Evolutionary conservation across 2,329 filamentous ascomycete species (phyloP), one percentile per base, ranked within the genome.

Genomic region (Cordyceps cicadae): DNA sequence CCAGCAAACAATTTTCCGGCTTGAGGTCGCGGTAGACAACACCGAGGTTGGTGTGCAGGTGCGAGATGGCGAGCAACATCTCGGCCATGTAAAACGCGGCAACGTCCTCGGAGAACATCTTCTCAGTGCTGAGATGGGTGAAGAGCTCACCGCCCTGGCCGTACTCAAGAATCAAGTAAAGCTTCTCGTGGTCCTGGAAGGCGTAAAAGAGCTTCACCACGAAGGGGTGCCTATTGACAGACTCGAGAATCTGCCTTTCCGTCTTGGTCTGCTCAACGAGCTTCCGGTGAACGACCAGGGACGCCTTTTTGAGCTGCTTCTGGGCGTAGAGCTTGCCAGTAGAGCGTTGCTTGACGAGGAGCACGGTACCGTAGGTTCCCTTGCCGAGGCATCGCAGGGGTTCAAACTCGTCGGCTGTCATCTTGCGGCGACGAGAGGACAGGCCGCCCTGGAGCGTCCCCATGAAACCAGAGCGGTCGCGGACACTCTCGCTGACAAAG

Each of bases 61-160:
- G 92, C 43, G 93, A 90, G 52, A 99, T 83, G 34, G 94, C 95
- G 26, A 99, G 84, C 5, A 96, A 86, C 86, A 99, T 95, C 76
- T 99, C 92, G 0, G 92, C 95, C 90, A 97, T 96, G 81, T 99
- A 99, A 74, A 97, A 99, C 1, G 92, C 90, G 0, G 93, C 89
- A 2, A 88, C 88, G 17, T 89, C 82, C 75, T 97, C 93, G 15
- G 88, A 82, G 67, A 99, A 97, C 90, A 97, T 97, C 72, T 91
- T 90, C 73, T 97, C 92, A 66, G 91, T 88, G 62, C 87, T 90
- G 29, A 99, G 81, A 70, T 97, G 93, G n/a, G 90, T 92, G 72
- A 99, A 99, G 6, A 99, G 81, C 75, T 99, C 95, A 61, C 95
- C 94, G 43, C 95, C 95, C 73, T 96, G 90, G 5, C 94, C 94